A percentile compares a stretch with the other conserved stretches of the same genome.
Evolutionary conservation across 345 rosid genomes (phyloP).

Genomic region (Anacardium occidentale): DNA sequence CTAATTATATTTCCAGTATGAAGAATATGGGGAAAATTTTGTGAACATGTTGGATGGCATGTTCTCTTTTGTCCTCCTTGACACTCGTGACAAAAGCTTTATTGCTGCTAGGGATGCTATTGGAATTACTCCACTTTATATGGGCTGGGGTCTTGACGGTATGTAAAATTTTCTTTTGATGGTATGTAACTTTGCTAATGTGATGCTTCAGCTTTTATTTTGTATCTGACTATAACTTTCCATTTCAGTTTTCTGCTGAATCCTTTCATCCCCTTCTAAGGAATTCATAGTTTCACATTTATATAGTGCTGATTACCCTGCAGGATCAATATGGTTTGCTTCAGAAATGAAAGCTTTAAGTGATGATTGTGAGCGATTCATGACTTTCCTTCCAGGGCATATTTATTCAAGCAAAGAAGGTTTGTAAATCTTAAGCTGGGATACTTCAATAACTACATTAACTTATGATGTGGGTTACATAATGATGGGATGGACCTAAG

Average conservation of each 20-base stretch:
- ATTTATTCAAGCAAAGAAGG: conserved; percentile 91
- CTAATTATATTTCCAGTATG: conserved; percentile 48
- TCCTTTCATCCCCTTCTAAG: background rate
- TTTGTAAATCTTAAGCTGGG: conserved; percentile 26
- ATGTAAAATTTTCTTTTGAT: conserved; percentile 52
- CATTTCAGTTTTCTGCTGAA: background rate
- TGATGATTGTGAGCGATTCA: conserved; percentile 80
- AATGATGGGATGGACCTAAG: too few relatives aligned
- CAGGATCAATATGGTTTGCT: conserved; percentile 90
- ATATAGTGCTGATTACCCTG: conserved; percentile 14
- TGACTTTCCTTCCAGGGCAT: conserved; percentile 71
- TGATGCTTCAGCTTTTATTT: conserved; percentile 10
- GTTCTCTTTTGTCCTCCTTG: conserved; percentile 85
- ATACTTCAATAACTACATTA: background rate
- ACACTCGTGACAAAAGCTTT: conserved; percentile 69
- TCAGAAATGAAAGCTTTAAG: conserved; percentile 92
- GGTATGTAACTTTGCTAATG: conserved; percentile 39
- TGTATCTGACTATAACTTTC: background rate
- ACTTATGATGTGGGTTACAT: too few relatives aligned
- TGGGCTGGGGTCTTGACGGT: conserved; percentile 93
- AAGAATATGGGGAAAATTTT: conserved; percentile 75
- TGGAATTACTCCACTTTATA: conserved; percentile 75
- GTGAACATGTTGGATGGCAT: conserved; percentile 76
- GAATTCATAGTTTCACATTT: conserved; percentile 6
- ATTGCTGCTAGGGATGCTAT: conserved; percentile 79